phyloP scores from a whole-genome alignment of 352 stramenopile genomes.

The Lagenidium sp. region DNA sequence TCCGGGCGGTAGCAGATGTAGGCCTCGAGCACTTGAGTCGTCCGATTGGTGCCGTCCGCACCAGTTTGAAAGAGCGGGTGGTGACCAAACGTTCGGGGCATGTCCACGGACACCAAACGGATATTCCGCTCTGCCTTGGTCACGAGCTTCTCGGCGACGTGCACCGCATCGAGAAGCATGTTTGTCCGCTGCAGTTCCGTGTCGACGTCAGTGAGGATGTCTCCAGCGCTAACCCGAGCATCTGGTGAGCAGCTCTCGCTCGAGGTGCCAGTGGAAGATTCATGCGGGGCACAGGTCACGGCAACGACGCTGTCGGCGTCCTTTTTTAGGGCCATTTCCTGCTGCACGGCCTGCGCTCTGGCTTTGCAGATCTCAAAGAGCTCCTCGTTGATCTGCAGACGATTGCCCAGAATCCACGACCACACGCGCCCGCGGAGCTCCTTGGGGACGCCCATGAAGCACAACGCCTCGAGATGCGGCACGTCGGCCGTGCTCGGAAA shows the following conservation, averaged over 20 bases:
- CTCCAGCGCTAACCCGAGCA: background rate
- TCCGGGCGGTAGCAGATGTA: constrained; percentile 85
- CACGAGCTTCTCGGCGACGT: constrained; percentile 76
- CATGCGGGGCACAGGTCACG: background rate
- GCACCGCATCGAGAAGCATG: constrained; percentile 59
- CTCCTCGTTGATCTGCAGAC: constrained; percentile 79
- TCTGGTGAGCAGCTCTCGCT: constrained; percentile 11
- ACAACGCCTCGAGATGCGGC: constrained; percentile 44
- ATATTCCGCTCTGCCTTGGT: constrained; percentile 75
- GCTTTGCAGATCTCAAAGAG: constrained; percentile 77
- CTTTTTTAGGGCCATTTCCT: constrained; percentile 67
- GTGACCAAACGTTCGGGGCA: constrained; percentile 79
- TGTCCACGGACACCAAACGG: constrained; percentile 73
- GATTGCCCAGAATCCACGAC: constrained; percentile 75
- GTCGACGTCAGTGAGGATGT: background rate
- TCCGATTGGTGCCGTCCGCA: constrained; percentile 58
- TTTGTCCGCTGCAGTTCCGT: constrained; percentile 9
- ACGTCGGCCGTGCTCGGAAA: constrained; percentile 10
- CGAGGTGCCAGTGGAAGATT: constrained; percentile 3
- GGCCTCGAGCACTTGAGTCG: constrained; percentile 72
- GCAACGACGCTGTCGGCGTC: constrained; percentile 24
- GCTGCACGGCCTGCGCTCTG: constrained; percentile 56
- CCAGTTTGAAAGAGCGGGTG: constrained; percentile 71
- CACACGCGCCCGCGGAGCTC: constrained; percentile 72
- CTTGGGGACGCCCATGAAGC: constrained; percentile 78